These are phyloP conservation scores for Paraphysoderma sedebokerense DNA, from an alignment of 371 early-diverging fungal species.

Conservation along the genomic window DNA sequence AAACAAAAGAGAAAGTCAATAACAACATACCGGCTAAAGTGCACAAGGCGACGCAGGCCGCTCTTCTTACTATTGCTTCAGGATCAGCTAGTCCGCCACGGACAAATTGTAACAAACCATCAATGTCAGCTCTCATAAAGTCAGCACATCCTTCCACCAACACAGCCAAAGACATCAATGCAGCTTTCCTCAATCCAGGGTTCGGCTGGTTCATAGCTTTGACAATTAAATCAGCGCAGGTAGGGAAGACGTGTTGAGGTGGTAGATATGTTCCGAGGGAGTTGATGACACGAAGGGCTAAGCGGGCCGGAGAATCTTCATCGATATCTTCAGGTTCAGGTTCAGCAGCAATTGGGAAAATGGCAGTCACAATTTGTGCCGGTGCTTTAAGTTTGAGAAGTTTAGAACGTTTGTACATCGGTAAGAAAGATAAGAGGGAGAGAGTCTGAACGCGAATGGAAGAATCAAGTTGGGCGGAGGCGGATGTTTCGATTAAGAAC, in stretches of 20 bases:
- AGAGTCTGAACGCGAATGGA: constrained; percentile 59
- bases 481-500: constrained; percentile 52
- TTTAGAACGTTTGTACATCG: not conserved
- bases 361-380: constrained; percentile 44
- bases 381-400: constrained; percentile 47
- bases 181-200: constrained; percentile 59
- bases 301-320: constrained; percentile 64
- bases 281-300: constrained; percentile 49
- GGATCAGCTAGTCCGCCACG: constrained; percentile 61
- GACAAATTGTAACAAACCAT: constrained; percentile 54
- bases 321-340: constrained; percentile 46
- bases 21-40: constrained; percentile 47
- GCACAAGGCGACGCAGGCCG: constrained; percentile 73
- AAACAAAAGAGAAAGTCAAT: not conserved
- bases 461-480: constrained; percentile 42
- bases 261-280: constrained; percentile 64
- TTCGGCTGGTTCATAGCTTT: constrained; percentile 21
- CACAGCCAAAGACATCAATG: constrained; percentile 77
- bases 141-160: constrained; percentile 66
- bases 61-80: constrained; percentile 56
- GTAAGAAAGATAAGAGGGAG: constrained; percentile 39
- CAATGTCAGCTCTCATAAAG: constrained; percentile 47
- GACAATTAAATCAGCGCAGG: constrained; percentile 14
- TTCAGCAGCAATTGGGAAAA: constrained; percentile 71
- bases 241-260: constrained; percentile 73